A percentile compares a stretch with the other conserved stretches of the same genome.
Evolutionary conservation across 1,284 basidiomycete species (phyloP).

Genomic region (Ganoderma boninense): DNA sequence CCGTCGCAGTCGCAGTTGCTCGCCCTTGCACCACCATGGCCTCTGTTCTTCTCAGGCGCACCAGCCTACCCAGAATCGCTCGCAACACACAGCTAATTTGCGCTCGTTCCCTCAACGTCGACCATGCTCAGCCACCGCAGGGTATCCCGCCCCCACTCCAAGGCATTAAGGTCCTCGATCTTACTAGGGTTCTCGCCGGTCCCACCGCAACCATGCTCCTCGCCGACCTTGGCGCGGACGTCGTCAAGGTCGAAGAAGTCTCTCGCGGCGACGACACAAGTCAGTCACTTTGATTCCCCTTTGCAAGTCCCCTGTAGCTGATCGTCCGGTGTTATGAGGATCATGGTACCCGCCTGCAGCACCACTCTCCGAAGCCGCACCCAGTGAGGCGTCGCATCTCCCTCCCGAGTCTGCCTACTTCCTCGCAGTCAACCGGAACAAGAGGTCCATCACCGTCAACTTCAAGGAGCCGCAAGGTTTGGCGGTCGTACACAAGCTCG

Average conservation of each 20-base stretch:
- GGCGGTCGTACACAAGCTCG: constrained; percentile 80
- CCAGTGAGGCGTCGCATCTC: constrained; percentile 66
- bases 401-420: constrained; percentile 96
- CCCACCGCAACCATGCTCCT: constrained; percentile 92
- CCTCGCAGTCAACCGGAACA: constrained; percentile 89
- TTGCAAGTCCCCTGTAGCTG: constrained; percentile 16
- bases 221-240: constrained; percentile 89
- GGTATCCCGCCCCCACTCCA: constrained; percentile 82
- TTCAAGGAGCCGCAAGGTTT: constrained; percentile 84
- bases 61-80: background rate
- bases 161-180: constrained; percentile 84
- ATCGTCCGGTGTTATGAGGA: constrained; percentile 51
- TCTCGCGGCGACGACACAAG: constrained; percentile 91
- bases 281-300: constrained; percentile 41
- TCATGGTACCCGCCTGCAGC: constrained; percentile 86
- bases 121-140: constrained; percentile 15
- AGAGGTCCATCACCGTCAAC: constrained; percentile 88
- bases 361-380: constrained; percentile 58
- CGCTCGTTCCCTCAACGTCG: constrained; percentile 19
- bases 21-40: constrained; percentile 14
- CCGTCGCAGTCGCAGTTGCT: background rate
- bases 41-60: constrained; percentile 8
- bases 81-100: background rate
- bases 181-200: constrained; percentile 90
- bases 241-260: constrained; percentile 90